A percentile compares a stretch with the other conserved stretches of the same genome.
Conservation (phyloP, 2,329 filamentous ascomycete genomes). For the Eutypella sp. region DNA sequence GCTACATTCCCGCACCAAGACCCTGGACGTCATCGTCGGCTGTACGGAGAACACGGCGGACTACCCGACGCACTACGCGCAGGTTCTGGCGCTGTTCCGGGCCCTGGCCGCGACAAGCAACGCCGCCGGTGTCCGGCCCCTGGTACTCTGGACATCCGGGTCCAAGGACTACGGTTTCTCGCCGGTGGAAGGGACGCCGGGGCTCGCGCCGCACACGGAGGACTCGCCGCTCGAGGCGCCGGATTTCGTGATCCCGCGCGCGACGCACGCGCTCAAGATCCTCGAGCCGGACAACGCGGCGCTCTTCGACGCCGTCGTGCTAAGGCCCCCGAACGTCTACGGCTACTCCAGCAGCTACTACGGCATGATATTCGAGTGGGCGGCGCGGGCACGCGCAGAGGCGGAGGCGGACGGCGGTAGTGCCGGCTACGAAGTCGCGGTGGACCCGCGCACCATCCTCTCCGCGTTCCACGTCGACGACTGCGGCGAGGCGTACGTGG, state of each 20-base stretch:
- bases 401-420: conserved; percentile 8
- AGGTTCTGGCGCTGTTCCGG: conserved; percentile 30
- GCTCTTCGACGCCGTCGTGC: conserved; percentile 37
- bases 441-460: conserved; percentile 33
- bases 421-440: conserved; percentile 25
- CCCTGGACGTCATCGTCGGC: conserved; percentile 38
- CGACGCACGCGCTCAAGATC: conserved; percentile 27
- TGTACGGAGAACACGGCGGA: conserved; percentile 35
- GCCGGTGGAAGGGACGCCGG: conserved; percentile 26
- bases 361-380: conserved; percentile 31
- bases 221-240: conserved; percentile 31
- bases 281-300: conserved; percentile 35
- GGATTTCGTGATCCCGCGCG: conserved; percentile 24
- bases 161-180: conserved; percentile 46
- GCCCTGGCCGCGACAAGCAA: conserved; percentile 29
- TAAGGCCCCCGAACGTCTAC: conserved; percentile 43
- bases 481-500: conserved; percentile 42
- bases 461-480: conserved; percentile 46
- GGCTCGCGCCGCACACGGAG: conserved; percentile 38
- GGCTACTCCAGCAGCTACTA: conserved; percentile 42
- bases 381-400: conserved; percentile 17
- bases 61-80: conserved; percentile 35
- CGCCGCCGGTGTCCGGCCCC: conserved; percentile 27
- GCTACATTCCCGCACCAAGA: conserved; percentile 20
- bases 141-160: conserved; percentile 42